A percentile compares a stretch with the other conserved stretches of the same genome.
Conservation (phyloP, 306 rosid species). For the Senna siamea region DNA sequence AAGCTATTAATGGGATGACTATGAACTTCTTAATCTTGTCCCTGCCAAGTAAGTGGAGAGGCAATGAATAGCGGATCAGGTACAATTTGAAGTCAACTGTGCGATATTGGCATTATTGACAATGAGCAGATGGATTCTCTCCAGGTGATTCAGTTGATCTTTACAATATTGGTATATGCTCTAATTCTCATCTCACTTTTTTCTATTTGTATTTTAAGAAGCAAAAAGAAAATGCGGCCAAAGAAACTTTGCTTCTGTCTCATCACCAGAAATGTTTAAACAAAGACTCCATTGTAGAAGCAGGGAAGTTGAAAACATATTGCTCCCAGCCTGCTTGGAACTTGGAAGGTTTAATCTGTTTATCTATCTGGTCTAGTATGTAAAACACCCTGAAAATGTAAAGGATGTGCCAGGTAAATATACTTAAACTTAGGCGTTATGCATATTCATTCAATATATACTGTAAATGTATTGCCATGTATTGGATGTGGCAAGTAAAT, state of each 20-base stretch:
- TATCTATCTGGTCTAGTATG: background rate
- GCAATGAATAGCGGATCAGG: background rate
- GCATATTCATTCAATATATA: background rate
- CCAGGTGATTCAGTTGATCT: background rate
- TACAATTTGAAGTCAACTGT: background rate
- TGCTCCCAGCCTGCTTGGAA: background rate
- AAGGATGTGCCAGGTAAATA: background rate
- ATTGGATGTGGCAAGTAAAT: background rate
- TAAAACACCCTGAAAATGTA: background rate
- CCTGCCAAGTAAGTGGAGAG: background rate
- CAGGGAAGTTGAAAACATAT: background rate
- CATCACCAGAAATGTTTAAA: background rate
- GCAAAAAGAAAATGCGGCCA: background rate
- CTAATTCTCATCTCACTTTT: background rate
- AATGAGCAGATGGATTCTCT: constrained; percentile 1
- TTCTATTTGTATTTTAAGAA: background rate
- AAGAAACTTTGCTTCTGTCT: background rate
- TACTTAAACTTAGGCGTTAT: background rate
- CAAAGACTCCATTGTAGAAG: background rate
- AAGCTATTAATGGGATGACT: background rate
- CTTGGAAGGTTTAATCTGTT: background rate
- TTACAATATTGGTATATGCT: background rate
- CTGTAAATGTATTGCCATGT: background rate
- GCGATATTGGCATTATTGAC: background rate
- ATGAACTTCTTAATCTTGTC: background rate